Evolutionary conservation across 2,329 filamentous ascomycete species (phyloP).

Genomic region (Chrysosporium keratinophilum): DNA sequence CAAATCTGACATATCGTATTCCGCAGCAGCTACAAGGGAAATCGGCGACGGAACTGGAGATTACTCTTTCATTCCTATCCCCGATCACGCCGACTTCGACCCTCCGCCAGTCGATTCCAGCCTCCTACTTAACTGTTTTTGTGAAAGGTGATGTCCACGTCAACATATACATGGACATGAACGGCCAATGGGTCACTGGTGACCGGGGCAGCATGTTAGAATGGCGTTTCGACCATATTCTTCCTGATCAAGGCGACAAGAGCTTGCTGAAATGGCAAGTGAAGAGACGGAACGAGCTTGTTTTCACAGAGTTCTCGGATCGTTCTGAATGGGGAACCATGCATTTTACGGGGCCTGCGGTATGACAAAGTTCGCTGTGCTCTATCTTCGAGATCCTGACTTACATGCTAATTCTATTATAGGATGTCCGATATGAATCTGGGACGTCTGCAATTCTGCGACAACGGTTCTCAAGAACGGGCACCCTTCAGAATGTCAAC

Average conservation of each 20-base stretch:
- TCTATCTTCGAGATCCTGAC: constrained; percentile 5
- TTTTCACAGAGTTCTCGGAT: constrained; percentile 65
- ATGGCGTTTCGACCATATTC: constrained; percentile 52
- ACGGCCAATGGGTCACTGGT: constrained; percentile 74
- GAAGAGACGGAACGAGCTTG: constrained; percentile 44
- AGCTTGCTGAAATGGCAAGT: constrained; percentile 37
- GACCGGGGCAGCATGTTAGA: constrained; percentile 57
- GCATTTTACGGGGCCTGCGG: constrained; percentile 60
- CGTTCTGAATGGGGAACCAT: constrained; percentile 76
- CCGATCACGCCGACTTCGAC: constrained; percentile 74
- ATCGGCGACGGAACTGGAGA: constrained; percentile 21
- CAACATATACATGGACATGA: constrained; percentile 55
- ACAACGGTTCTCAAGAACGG: constrained; percentile 57
- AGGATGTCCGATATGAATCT: constrained; percentile 55
- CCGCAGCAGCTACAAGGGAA: constrained; percentile 32
- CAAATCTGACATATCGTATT: constrained; percentile 56
- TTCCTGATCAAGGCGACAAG: constrained; percentile 31
- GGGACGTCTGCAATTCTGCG: constrained; percentile 58
- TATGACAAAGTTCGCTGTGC: constrained; percentile 20
- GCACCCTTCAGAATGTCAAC: constrained; percentile 54
- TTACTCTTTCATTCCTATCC: constrained; percentile 58
- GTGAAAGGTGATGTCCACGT: constrained; percentile 57
- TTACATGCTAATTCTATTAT: neutral
- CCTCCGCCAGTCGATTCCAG: constrained; percentile 69
- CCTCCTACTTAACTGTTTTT: constrained; percentile 62